Evolutionary conservation across 2,329 filamentous ascomycete species (phyloP).

Genomic region (Neopestalotiopsis clavispora): DNA sequence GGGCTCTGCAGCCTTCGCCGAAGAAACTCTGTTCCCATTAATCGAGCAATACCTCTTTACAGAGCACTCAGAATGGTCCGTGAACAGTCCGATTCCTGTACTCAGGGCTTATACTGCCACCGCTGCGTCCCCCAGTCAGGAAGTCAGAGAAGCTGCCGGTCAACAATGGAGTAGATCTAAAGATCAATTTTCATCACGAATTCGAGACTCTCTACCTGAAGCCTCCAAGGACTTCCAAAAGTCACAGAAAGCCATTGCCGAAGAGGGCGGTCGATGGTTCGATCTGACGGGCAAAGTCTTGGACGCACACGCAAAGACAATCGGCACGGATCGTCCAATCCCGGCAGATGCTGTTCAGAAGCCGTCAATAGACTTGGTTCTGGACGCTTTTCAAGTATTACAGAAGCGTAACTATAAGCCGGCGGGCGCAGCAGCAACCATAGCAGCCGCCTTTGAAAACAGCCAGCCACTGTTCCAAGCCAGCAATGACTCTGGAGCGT

Average conservation of each 20-base stretch:
- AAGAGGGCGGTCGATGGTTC: constrained; percentile 72
- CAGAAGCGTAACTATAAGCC: constrained; percentile 60
- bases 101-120: constrained; percentile 54
- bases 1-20: constrained; percentile 48
- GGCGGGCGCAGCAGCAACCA: constrained; percentile 55
- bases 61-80: constrained; percentile 43
- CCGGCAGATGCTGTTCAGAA: constrained; percentile 31
- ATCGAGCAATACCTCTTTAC: constrained; percentile 60
- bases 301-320: constrained; percentile 34
- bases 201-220: constrained; percentile 79
- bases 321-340: constrained; percentile 28
- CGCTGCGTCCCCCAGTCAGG: constrained; percentile 43
- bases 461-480: constrained; percentile 47
- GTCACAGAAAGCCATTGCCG: constrained; percentile 72
- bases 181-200: constrained; percentile 63
- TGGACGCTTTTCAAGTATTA: constrained; percentile 46
- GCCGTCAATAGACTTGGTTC: constrained; percentile 40
- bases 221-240: constrained; percentile 76
- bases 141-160: constrained; percentile 53
- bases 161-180: constrained; percentile 69
- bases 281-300: constrained; percentile 56
- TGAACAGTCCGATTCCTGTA: constrained; percentile 39
- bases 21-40: constrained; percentile 58
- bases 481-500: constrained; percentile 24
- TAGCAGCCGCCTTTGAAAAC: constrained; percentile 46